Evolutionary conservation across 345 rosid genomes (phyloP).

Genomic region (Linum lewisii): DNA sequence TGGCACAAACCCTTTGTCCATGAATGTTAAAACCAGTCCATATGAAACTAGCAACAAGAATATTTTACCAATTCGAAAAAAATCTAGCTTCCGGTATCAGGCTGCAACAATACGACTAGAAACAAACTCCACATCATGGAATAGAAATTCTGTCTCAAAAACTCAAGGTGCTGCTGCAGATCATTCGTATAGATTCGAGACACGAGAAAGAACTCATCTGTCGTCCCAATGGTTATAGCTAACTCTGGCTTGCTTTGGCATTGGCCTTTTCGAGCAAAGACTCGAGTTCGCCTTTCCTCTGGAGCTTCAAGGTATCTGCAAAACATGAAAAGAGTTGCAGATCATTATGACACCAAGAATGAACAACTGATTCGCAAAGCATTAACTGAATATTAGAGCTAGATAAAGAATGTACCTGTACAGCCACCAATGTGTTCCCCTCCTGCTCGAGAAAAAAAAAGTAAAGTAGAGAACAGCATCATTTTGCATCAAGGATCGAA

Average conservation of each 20-base stretch:
- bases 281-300: conserved; percentile 63
- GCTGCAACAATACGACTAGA: neutral
- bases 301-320: conserved; percentile 73
- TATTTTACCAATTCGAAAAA: too few species aligned
- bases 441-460: conserved; percentile 42
- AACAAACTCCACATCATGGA: neutral
- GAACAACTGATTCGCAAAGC: too few species aligned
- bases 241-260: conserved; percentile 22
- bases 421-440: conserved; percentile 93
- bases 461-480: neutral
- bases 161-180: too few species aligned
- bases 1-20: too few species aligned
- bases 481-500: conserved; percentile 2
- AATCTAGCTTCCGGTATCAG: too few species aligned
- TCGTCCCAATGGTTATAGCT: neutral
- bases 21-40: too few species aligned
- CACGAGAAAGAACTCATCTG: neutral
- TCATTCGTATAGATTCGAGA: neutral
- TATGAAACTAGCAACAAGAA: too few species aligned
- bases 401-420: conserved; percentile 44
- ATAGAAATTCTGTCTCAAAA: neutral
- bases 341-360: neutral
- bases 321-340: conserved; percentile 13
- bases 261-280: conserved; percentile 54
- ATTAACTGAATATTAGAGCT: neutral